These are phyloP conservation scores for Cryphonectria naterciae DNA, from an alignment of 2,329 filamentous ascomycete genomes.

Conservation along the genomic window DNA sequence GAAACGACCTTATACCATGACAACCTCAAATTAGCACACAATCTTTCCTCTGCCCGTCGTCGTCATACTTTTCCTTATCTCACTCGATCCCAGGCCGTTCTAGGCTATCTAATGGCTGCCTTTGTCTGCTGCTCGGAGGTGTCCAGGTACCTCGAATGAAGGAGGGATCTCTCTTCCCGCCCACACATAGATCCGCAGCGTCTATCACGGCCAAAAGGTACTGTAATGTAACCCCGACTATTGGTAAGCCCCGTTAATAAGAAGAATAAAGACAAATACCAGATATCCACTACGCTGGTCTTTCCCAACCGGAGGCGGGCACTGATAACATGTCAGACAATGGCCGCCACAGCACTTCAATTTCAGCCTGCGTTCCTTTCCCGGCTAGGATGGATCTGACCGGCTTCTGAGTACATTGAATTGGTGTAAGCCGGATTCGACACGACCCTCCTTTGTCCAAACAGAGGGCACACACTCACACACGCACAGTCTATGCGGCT, in stretches of 20 bases:
- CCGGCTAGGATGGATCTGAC: background rate
- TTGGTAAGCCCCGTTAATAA: background rate
- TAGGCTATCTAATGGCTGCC: background rate
- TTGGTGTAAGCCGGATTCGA: background rate
- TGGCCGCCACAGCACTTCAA: background rate
- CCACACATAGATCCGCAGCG: background rate
- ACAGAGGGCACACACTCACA: background rate
- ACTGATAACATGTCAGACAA: background rate
- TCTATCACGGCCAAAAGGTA: background rate
- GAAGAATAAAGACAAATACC: background rate
- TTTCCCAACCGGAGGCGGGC: background rate
- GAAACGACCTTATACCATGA: background rate
- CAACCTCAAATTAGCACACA: constrained; percentile 1
- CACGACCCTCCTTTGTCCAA: background rate
- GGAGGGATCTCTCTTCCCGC: background rate
- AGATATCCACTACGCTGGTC: background rate
- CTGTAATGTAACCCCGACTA: background rate
- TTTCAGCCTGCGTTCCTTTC: background rate
- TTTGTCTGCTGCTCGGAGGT: background rate
- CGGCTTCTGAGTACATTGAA: background rate
- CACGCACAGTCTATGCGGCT: background rate
- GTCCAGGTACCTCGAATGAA: background rate
- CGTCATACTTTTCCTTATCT: background rate
- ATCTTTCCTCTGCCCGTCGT: background rate
- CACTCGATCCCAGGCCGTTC: background rate